A percentile compares a stretch with the other conserved stretches of the same genome.
These are phyloP conservation scores for Mucor lusitanicus DNA, from an alignment of 371 early-diverging fungal species.

Conservation along the genomic window DNA sequence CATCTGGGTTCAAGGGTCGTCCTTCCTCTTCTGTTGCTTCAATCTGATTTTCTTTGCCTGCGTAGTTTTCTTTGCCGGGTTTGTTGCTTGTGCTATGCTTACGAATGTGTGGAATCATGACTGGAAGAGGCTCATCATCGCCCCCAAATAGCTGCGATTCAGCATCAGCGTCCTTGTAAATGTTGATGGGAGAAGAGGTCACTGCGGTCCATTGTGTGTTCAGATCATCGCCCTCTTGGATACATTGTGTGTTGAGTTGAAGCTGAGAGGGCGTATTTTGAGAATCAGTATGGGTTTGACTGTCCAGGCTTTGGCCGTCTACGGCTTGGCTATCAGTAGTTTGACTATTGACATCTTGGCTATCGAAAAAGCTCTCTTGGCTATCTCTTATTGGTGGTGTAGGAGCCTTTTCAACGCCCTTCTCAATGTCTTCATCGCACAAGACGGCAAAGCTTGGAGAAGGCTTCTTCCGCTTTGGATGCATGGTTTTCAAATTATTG, in stretches of 20 bases:
- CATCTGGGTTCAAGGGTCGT: neutral
- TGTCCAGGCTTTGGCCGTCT: neutral
- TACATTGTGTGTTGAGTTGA: constrained; percentile 3
- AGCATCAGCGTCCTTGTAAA: neutral
- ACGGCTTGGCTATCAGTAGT: neutral
- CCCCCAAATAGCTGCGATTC: neutral
- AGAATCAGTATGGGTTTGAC: neutral
- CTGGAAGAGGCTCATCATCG: neutral
- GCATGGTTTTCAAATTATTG: neutral
- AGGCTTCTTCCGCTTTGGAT: neutral
- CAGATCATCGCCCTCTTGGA: neutral
- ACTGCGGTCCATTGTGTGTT: constrained; percentile 1
- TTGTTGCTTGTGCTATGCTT: neutral
- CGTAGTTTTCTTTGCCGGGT: neutral
- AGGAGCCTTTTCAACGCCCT: constrained; percentile 3
- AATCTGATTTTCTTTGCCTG: neutral
- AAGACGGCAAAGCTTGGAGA: neutral
- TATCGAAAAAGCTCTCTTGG: neutral
- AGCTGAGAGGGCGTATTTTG: neutral
- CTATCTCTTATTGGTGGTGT: constrained; percentile 1
- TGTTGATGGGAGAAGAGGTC: constrained; percentile 4
- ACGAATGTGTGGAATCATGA: neutral
- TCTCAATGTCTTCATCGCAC: constrained; percentile 13
- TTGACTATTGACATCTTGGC: neutral
- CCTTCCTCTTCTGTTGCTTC: neutral